Percentiles rank a stretch among this genome's conserved stretches.
Evolutionary conservation across 1,284 basidiomycete species (phyloP).

Genomic region (Boletus albobrunnescens): DNA sequence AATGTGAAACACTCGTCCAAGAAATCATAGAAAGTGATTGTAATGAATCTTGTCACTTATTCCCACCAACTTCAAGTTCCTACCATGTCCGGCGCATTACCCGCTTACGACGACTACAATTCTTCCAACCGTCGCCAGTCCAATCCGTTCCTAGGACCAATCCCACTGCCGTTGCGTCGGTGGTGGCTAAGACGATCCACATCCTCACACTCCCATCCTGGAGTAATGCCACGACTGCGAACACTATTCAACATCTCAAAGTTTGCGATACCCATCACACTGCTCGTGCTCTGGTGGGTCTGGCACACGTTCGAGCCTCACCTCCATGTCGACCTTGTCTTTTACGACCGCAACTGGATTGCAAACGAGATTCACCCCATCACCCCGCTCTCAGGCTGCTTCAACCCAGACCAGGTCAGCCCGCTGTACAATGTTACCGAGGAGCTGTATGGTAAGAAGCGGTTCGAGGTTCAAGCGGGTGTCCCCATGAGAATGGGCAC

Average conservation of each 20-base stretch:
- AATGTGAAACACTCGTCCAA: no score
- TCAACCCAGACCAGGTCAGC: slow-evolving; percentile 55
- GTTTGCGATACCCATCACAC: slow-evolving; percentile 30
- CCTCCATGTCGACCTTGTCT: slow-evolving; percentile 76
- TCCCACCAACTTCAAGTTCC: no score
- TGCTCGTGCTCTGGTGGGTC: slow-evolving; percentile 31
- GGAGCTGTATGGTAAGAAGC: slow-evolving; percentile 55
- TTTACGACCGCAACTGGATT: slow-evolving; percentile 76
- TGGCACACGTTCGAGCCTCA: slow-evolving; percentile 66
- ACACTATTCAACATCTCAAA: slow-evolving; percentile 24
- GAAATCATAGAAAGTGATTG: no score
- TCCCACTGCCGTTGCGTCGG: slow-evolving; percentile 1
- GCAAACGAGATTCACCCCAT: slow-evolving; percentile 62
- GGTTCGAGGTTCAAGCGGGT: slow-evolving; percentile 73
- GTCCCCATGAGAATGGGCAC: slow-evolving; percentile 70
- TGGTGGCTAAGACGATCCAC: slow-evolving; percentile 9
- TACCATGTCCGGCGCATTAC: slow-evolving; percentile 9
- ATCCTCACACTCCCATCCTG: not conserved
- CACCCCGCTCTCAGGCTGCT: slow-evolving; percentile 68
- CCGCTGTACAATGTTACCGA: slow-evolving; percentile 67
- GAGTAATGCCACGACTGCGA: slow-evolving; percentile 17
- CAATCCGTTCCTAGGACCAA: not conserved
- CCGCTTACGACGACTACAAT: slow-evolving; percentile 16
- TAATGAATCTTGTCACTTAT: no score
- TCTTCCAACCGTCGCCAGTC: not conserved